Evolutionary conservation across 1,139 yeast species (phyloP), one percentile per base, ranked within the genome.

Genomic region (Blastobotrys persicus): DNA sequence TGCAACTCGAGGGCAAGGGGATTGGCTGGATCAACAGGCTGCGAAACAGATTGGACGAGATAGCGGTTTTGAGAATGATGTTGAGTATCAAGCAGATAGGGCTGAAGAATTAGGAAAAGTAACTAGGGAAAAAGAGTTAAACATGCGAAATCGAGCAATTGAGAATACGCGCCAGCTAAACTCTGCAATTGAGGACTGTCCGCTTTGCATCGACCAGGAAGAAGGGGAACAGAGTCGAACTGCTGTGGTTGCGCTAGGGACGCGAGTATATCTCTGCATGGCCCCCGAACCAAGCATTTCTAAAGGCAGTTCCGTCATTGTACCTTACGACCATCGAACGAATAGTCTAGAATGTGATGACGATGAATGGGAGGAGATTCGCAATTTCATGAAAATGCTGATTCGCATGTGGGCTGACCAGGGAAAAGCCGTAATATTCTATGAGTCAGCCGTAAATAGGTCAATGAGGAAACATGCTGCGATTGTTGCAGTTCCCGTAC

Each of bases 301-400:
- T 2, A 58, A 58, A 32, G 64, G 63, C 42, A 64, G 71, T 3
- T 60, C 68, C 2, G 66, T 68, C 48, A 74, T 77, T 40, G 72
- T 70, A 0, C 79, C 80, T 1, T 57, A 69, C 13, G 65, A 63
- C n/a, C 81, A 77, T 51, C 56, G 64, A 14, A 56, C 57, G 16
- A 75, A 73, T 55, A 69, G 75, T 1, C 59, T 76, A 3, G 65
- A 66, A 37, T 71, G 79, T 52, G 74, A 69, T 41, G 70, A 66
- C 26, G 74, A 71, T 42, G 79, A 75, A 55, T 68, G 71, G 70
- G 71, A 67, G 35, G 81, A 77, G 54, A 66, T 77, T 2, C 61
- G 73, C 20, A 71, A 72, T 43, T 72, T 71, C 51, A 74, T 76
- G 79, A 65, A 68, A 42, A 60, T 71, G 16, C 58, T 77, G 16